Conservation (phyloP, 805 yeast species). For the Cyberlindnera lachancei region DNA sequence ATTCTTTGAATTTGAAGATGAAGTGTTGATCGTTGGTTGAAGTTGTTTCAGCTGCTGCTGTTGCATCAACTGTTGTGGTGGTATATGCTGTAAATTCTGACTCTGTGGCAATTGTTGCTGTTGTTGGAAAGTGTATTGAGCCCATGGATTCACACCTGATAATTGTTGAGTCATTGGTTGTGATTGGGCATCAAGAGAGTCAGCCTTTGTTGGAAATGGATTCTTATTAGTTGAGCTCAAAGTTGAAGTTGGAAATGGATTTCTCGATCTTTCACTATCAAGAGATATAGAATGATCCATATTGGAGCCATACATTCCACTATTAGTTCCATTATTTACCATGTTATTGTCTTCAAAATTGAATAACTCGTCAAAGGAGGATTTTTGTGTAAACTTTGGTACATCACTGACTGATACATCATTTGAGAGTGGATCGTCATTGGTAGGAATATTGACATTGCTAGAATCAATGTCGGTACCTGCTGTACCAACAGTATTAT, state of each 20-base stretch:
- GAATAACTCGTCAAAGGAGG: slow-evolving; percentile 16
- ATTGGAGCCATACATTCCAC: too few species aligned
- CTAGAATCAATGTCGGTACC: too few species aligned
- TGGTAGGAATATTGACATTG: too few species aligned
- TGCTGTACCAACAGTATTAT: too few species aligned
- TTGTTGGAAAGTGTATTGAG: slow-evolving; percentile 3
- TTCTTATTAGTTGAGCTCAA: slow-evolving; percentile 14
- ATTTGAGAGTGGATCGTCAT: too few species aligned
- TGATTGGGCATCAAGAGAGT: slow-evolving; percentile 5
- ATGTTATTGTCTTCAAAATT: slow-evolving; percentile 5
- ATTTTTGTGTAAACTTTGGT: slow-evolving; percentile 4
- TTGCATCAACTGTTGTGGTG: not conserved
- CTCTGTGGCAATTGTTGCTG: not conserved
- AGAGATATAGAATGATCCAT: too few species aligned
- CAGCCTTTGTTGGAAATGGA: slow-evolving; percentile 12
- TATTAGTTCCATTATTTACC: not conserved
- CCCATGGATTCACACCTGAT: slow-evolving; percentile 17
- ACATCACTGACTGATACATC: too few species aligned
- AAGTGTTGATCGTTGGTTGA: too few species aligned
- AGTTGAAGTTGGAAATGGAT: slow-evolving; percentile 19
- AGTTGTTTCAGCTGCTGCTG: slow-evolving; percentile 1
- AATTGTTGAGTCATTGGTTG: slow-evolving; percentile 8
- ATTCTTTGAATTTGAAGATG: too few species aligned
- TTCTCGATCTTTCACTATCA: too few species aligned
- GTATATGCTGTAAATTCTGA: not conserved